Percentiles rank a stretch among this genome's conserved stretches.
phyloP scores from a whole-genome alignment of 2,329 filamentous ascomycete genomes.

The Colletotrichum australisinense region DNA sequence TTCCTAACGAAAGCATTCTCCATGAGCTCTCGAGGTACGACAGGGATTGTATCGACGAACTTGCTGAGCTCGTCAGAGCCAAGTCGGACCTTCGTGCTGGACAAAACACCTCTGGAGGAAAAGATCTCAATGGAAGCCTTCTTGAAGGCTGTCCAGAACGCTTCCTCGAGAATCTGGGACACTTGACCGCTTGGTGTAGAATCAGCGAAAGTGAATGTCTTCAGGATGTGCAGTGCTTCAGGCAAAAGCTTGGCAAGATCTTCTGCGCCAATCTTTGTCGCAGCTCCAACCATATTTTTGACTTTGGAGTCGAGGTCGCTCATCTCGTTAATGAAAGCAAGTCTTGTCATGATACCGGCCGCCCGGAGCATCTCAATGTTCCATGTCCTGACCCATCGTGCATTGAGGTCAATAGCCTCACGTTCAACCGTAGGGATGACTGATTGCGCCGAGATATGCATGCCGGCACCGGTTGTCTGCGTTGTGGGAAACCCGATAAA shows the following conservation, averaged over 20 bases:
- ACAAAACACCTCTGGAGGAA: conserved; percentile 87
- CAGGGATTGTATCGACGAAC: conserved; percentile 90
- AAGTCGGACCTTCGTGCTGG: conserved; percentile 85
- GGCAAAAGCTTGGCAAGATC: conserved; percentile 77
- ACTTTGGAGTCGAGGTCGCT: conserved; percentile 74
- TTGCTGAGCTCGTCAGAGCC: conserved; percentile 71
- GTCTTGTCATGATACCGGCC: conserved; percentile 87
- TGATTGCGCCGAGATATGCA: conserved; percentile 95
- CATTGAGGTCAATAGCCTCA: conserved; percentile 96
- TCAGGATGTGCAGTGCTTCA: conserved; percentile 83
- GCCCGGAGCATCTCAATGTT: conserved; percentile 93
- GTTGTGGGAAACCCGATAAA: conserved; percentile 99
- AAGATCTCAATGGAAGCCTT: conserved; percentile 87
- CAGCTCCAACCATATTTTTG: conserved; percentile 55
- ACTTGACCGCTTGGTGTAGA: conserved; percentile 90
- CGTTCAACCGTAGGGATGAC: conserved; percentile 97
- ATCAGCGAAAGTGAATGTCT: conserved; percentile 88
- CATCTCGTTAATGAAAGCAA: conserved; percentile 93
- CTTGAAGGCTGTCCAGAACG: conserved; percentile 93
- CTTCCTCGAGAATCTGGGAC: conserved; percentile 89
- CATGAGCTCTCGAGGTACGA: conserved; percentile 82
- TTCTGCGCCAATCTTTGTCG: conserved; percentile 68
- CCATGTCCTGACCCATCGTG: conserved; percentile 93
- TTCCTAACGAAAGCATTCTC: conserved; percentile 81
- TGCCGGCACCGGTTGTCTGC: conserved; percentile 93